Percentiles rank a stretch among this genome's conserved stretches.
These are phyloP conservation scores for Kodamaea hsintzibuensis DNA, from an alignment of 805 yeast genomes.

Conservation along the genomic window DNA sequence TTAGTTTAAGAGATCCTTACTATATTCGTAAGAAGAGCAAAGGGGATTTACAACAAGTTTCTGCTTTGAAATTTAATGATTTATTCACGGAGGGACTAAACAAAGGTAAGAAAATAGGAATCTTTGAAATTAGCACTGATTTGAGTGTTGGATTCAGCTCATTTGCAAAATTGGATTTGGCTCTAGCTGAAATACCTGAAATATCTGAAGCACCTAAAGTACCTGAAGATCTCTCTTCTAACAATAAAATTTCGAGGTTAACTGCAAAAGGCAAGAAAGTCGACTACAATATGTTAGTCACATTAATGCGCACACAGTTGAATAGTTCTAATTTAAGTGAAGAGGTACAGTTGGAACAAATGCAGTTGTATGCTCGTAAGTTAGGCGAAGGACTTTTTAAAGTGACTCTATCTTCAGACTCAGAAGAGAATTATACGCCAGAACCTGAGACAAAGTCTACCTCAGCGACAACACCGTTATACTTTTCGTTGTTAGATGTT, in stretches of 20 bases:
- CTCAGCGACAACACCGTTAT: neutral
- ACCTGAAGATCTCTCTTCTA: neutral
- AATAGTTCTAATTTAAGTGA: neutral
- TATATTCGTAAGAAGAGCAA: constrained; percentile 14
- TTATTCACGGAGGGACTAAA: neutral
- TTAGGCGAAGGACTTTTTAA: constrained; percentile 16
- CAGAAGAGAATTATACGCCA: neutral
- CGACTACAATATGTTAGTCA: neutral
- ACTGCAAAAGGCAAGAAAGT: neutral
- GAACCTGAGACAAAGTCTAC: neutral
- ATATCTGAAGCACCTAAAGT: too few relatives aligned
- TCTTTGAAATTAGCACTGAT: constrained; percentile 20
- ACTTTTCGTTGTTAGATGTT: constrained; percentile 14
- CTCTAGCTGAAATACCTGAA: neutral
- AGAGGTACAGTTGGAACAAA: constrained; percentile 7
- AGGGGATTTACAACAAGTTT: constrained; percentile 17
- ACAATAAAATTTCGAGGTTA: neutral
- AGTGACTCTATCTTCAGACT: neutral
- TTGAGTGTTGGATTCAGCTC: constrained; percentile 15
- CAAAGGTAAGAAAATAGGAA: constrained; percentile 11
- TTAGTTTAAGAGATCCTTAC: constrained; percentile 40
- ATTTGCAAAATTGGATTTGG: constrained; percentile 7
- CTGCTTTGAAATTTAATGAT: constrained; percentile 7
- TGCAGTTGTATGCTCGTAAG: constrained; percentile 15
- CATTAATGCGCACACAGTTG: neutral